A percentile compares a stretch with the other conserved stretches of the same genome.
Conservation (phyloP, 1,139 yeast genomes). For the Lodderomyces oxycetoniae region DNA sequence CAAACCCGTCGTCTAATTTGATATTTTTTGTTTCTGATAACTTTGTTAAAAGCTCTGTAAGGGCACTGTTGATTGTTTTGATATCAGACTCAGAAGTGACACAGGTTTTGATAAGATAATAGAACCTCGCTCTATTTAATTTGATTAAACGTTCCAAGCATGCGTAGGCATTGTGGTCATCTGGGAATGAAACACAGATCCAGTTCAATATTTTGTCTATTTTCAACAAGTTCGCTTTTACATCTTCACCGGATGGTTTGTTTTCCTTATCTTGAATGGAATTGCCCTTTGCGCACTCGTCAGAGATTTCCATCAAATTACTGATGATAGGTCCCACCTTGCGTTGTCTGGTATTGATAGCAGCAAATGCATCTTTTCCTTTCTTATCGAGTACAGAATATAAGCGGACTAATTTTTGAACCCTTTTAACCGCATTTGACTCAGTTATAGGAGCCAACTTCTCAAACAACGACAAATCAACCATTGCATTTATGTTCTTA, state of each 20-base stretch:
- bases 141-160: slow-evolving; percentile 50
- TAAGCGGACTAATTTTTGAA: slow-evolving; percentile 49
- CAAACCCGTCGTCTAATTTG: slow-evolving; percentile 30
- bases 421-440: slow-evolving; percentile 43
- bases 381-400: slow-evolving; percentile 49
- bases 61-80: slow-evolving; percentile 52
- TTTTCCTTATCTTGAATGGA: slow-evolving; percentile 35
- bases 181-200: slow-evolving; percentile 59
- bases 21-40: slow-evolving; percentile 49
- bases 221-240: slow-evolving; percentile 26
- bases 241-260: slow-evolving; percentile 20
- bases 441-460: slow-evolving; percentile 53
- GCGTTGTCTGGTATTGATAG: slow-evolving; percentile 64
- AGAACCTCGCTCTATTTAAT: slow-evolving; percentile 54
- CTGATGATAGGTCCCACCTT: slow-evolving; percentile 45
- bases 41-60: slow-evolving; percentile 56
- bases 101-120: slow-evolving; percentile 51
- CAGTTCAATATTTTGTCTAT: slow-evolving; percentile 59
- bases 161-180: slow-evolving; percentile 40
- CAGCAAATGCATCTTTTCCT: slow-evolving; percentile 60
- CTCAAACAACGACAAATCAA: slow-evolving; percentile 60
- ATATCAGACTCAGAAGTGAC: slow-evolving; percentile 58
- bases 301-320: slow-evolving; percentile 33
- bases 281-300: slow-evolving; percentile 28
- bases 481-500: slow-evolving; percentile 57